Conservation (phyloP, 345 rosid genomes). For the Linum usitatissimum region DNA sequence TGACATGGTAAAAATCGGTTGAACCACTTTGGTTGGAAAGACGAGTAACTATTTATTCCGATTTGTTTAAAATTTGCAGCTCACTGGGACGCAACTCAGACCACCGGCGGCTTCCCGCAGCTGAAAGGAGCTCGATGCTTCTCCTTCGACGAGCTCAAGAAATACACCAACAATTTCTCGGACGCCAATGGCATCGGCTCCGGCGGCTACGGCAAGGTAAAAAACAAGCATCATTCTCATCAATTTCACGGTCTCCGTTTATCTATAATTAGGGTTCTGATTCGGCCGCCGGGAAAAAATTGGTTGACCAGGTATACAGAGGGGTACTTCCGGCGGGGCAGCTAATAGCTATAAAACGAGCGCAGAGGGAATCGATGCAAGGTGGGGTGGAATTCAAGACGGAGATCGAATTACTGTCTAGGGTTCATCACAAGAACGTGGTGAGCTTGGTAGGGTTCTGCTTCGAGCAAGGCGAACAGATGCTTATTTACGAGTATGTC, state of each 20-base stretch:
- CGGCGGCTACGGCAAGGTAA: conserved; percentile 86
- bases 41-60: too few species aligned
- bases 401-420: conserved; percentile 80
- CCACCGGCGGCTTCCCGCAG: conserved; percentile 51
- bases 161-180: conserved; percentile 55
- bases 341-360: conserved; percentile 64
- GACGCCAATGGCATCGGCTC: conserved; percentile 59
- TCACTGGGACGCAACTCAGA: conserved; percentile 50
- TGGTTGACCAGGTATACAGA: conserved; percentile 49
- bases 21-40: too few species aligned
- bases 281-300: neutral
- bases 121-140: conserved; percentile 70
- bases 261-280: conserved; percentile 10
- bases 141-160: conserved; percentile 64
- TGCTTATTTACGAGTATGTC: conserved; percentile 64
- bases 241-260: neutral
- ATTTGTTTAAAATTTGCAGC: conserved; percentile 30
- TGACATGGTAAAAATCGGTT: too few species aligned
- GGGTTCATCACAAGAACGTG: conserved; percentile 80
- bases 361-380: conserved; percentile 73
- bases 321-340: conserved; percentile 49
- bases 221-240: neutral
- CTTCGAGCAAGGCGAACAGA: conserved; percentile 58
- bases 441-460: conserved; percentile 66
- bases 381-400: conserved; percentile 78